Conservation (phyloP, 139 green algal species). For the Pseudopediastrum boryanum region DNA sequence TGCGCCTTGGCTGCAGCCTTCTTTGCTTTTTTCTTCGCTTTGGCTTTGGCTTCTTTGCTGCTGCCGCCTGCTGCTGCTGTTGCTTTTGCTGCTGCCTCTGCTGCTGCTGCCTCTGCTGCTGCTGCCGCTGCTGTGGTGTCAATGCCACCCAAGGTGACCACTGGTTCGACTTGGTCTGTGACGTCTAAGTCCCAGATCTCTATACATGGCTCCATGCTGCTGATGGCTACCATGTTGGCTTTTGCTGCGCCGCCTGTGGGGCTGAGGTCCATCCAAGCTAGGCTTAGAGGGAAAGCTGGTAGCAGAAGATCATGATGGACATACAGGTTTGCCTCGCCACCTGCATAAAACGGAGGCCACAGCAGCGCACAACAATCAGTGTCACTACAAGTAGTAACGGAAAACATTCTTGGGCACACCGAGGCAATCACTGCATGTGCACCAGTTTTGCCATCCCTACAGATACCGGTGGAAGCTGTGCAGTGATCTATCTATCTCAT, state of each 20-base stretch:
- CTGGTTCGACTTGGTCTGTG: constrained; percentile 87
- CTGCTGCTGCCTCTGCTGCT: constrained; percentile 16
- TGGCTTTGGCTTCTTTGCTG: constrained; percentile 39
- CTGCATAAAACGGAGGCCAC: constrained; percentile 6
- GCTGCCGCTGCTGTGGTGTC: constrained; percentile 37
- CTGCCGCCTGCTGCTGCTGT: constrained; percentile 31
- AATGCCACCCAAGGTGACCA: constrained; percentile 78
- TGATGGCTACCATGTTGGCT: constrained; percentile 87
- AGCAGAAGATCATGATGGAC: constrained; percentile 98
- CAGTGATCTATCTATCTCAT: no score
- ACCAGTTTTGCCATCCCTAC: no score
- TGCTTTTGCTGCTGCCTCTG: constrained; percentile 21
- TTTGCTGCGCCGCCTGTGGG: constrained; percentile 33
- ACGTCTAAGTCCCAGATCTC: constrained; percentile 97
- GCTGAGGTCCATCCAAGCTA: constrained; percentile 90
- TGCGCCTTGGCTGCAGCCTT: constrained; percentile 31
- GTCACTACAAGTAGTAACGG: no score
- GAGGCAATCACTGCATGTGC: no score
- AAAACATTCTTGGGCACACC: no score
- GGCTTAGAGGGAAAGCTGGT: constrained; percentile 88
- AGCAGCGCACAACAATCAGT: neutral
- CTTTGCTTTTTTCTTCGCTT: constrained; percentile 68
- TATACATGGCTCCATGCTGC: constrained; percentile 92
- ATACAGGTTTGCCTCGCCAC: constrained; percentile 82
- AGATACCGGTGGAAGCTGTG: no score